Evolutionary conservation across 2,329 filamentous ascomycete genomes (phyloP).

Genomic region (Fusarium xylarioides): DNA sequence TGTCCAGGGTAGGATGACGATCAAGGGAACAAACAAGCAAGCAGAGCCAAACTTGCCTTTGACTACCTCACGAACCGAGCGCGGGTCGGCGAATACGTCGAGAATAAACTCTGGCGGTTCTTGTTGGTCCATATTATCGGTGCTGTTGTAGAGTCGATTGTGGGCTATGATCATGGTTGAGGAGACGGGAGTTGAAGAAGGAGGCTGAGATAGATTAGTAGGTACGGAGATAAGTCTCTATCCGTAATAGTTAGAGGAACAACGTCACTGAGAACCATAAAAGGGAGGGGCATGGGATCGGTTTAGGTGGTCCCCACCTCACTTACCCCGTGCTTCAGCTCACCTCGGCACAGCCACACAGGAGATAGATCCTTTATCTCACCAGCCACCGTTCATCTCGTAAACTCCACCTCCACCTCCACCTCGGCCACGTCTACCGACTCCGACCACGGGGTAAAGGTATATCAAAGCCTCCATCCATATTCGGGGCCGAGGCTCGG

Average conservation of each 20-base stretch:
- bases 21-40: constrained; percentile 15
- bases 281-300: constrained; percentile 25
- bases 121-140: constrained; percentile 57
- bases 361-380: background rate
- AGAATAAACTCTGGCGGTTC: constrained; percentile 87
- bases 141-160: constrained; percentile 30
- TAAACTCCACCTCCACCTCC: constrained; percentile 4
- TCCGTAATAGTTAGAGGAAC: background rate
- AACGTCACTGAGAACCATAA: constrained; percentile 18
- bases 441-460: constrained; percentile 13
- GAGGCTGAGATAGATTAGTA: background rate
- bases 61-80: constrained; percentile 89
- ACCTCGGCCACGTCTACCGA: constrained; percentile 15
- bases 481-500: constrained; percentile 28
- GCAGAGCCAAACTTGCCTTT: constrained; percentile 69
- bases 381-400: background rate
- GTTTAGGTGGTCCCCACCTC: constrained; percentile 1
- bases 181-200: background rate
- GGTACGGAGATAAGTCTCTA: background rate
- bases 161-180: constrained; percentile 39
- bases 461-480: constrained; percentile 19
- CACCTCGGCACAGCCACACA: background rate
- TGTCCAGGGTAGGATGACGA: constrained; percentile 37
- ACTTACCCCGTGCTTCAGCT: constrained; percentile 21
- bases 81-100: constrained; percentile 91